Conservation (phyloP, 768 basidiomycete species). For the Harrya chromipes region DNA sequence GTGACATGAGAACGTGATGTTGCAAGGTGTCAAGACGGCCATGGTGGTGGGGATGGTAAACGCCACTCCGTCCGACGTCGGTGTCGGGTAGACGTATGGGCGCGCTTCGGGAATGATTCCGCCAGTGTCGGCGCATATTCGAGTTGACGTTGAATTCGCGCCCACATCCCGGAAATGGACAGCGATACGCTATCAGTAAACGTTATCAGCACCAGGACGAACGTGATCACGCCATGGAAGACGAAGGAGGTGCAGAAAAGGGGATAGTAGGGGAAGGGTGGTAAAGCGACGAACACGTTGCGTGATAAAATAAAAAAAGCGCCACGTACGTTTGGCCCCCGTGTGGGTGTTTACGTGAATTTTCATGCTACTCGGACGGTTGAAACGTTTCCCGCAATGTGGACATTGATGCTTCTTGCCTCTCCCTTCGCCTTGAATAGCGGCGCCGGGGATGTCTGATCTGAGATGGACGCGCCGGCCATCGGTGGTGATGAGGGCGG, state of each 20-base stretch:
- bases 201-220: constrained; percentile 12
- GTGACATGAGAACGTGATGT: constrained; percentile 25
- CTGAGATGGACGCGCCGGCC: constrained; percentile 30
- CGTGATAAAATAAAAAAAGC: constrained; percentile 9
- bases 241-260: constrained; percentile 7
- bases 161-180: constrained; percentile 71
- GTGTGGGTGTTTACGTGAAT: constrained; percentile 43
- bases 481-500: constrained; percentile 27
- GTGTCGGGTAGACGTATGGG: constrained; percentile 23
- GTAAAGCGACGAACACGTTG: constrained; percentile 24
- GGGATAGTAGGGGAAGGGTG: constrained; percentile 9
- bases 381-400: constrained; percentile 41
- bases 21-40: constrained; percentile 6
- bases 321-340: constrained; percentile 36
- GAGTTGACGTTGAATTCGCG: constrained; percentile 82
- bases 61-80: constrained; percentile 9
- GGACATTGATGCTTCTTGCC: constrained; percentile 38
- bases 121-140: constrained; percentile 79
- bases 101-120: constrained; percentile 51
- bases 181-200: constrained; percentile 56
- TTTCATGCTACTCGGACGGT: constrained; percentile 40
- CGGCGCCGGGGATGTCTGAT: constrained; percentile 27
- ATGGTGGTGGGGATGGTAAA: constrained; percentile 15
- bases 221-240: neutral
- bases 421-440: constrained; percentile 30